Conservation (phyloP, 164 flowering plant species). For the Vitis rotundifolia region DNA sequence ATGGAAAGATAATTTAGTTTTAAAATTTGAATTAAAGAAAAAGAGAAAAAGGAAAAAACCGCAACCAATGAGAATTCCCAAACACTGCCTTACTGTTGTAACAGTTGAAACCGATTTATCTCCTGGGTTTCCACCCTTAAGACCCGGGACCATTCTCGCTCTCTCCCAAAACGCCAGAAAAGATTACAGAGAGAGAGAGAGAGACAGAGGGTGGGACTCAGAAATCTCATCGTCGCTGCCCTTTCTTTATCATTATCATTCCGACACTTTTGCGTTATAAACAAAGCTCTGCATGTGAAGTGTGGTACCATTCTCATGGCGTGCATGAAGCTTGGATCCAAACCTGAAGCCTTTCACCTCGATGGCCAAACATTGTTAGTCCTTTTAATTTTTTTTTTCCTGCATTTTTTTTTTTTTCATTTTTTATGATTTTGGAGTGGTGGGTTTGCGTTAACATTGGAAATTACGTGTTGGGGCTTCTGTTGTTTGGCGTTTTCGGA, state of each 20-base stretch:
- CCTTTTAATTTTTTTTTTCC: neutral
- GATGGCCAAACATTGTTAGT: slow-evolving; percentile 56
- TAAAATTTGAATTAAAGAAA: too few relatives aligned
- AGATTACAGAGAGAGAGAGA: slow-evolving; percentile 1
- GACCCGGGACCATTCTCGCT: slow-evolving; percentile 38
- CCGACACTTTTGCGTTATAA: neutral
- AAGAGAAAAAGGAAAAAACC: too few relatives aligned
- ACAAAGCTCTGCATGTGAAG: slow-evolving; percentile 3
- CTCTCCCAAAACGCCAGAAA: slow-evolving; percentile 2
- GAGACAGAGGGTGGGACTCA: neutral
- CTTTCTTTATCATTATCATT: neutral
- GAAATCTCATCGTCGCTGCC: neutral
- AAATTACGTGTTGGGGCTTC: neutral
- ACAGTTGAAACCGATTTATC: slow-evolving; percentile 5
- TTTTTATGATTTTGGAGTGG: neutral
- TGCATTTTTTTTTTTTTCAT: too few relatives aligned
- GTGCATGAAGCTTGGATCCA: slow-evolving; percentile 64
- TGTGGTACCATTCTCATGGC: slow-evolving; percentile 33
- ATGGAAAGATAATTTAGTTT: too few relatives aligned
- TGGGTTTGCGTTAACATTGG: neutral
- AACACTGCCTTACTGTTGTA: slow-evolving; percentile 12
- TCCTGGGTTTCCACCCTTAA: slow-evolving; percentile 24
- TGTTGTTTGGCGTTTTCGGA: neutral
- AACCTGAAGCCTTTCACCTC: slow-evolving; percentile 57
- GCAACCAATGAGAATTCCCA: neutral